Evolutionary conservation across 1,139 yeast genomes (phyloP).

Genomic region (Geotrichum europaeum): DNA sequence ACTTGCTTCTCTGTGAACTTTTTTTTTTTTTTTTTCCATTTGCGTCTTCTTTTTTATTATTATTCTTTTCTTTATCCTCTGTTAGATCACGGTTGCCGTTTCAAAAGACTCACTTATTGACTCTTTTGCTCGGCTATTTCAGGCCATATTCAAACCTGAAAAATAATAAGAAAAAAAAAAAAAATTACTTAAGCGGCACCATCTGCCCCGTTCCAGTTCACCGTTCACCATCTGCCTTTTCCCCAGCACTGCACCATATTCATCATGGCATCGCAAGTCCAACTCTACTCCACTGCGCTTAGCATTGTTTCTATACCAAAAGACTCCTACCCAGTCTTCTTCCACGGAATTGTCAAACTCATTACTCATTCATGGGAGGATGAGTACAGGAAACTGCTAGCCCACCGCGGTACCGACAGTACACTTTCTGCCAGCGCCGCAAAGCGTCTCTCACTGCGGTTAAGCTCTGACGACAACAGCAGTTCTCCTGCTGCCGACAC

Average conservation of each 20-base stretch:
- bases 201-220: background rate
- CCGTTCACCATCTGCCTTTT: background rate
- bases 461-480: background rate
- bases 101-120: background rate
- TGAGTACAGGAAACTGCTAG: conserved; percentile 5
- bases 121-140: background rate
- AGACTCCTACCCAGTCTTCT: conserved; percentile 26
- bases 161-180: background rate
- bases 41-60: background rate
- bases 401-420: background rate
- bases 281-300: conserved; percentile 23
- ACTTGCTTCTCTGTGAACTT: background rate
- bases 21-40: background rate
- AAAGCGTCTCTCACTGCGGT: background rate
- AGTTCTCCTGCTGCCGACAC: background rate
- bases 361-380: conserved; percentile 25
- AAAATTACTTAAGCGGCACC: background rate
- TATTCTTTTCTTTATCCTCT: background rate
- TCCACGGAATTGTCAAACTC: conserved; percentile 29
- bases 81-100: background rate
- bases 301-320: conserved; percentile 31
- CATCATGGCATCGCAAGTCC: conserved; percentile 11
- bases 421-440: background rate
- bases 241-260: background rate
- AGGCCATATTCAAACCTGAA: background rate